These are phyloP conservation scores for Neurospora sp. DNA, from an alignment of 495 filamentous ascomycete genomes.

Conservation along the genomic window DNA sequence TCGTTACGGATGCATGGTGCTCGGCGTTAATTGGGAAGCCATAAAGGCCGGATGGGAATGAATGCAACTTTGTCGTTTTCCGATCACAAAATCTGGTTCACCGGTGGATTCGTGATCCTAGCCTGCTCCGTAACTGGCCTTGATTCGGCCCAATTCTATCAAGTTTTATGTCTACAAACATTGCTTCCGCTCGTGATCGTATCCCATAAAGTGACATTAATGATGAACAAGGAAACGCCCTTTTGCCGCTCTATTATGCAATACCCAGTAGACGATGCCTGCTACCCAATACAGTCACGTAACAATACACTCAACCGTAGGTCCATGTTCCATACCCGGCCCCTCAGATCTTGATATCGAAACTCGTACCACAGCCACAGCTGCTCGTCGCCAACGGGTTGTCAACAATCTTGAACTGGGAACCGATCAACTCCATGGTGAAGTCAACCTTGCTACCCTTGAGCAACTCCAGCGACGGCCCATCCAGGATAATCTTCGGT, in stretches of 20 bases:
- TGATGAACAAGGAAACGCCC: not conserved
- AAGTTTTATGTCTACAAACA: not conserved
- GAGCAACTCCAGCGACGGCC: constrained; percentile 74
- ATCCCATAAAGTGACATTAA: not conserved
- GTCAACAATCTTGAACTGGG: constrained; percentile 92
- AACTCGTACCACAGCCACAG: constrained; percentile 96
- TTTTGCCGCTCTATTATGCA: not conserved
- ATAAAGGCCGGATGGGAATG: constrained; percentile 19
- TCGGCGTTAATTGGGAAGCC: constrained; percentile 21
- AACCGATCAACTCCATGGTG: constrained; percentile 94
- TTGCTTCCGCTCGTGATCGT: not conserved
- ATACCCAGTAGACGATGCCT: not conserved
- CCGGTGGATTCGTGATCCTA: constrained; percentile 15
- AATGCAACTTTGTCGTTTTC: constrained; percentile 19
- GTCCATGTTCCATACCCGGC: not conserved
- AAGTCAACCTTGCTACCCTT: constrained; percentile 92
- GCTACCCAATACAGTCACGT: not conserved
- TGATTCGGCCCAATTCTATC: constrained; percentile 14
- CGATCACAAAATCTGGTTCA: constrained; percentile 10
- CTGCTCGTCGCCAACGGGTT: constrained; percentile 86
- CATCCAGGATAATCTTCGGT: constrained; percentile 85
- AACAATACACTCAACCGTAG: not conserved
- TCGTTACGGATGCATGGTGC: constrained; percentile 28
- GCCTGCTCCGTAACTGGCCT: constrained; percentile 10
- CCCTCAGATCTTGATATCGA: constrained; percentile 66